These are phyloP conservation scores for Solanum microdontum DNA, from an alignment of 257 asterid genomes.

Conservation along the genomic window DNA sequence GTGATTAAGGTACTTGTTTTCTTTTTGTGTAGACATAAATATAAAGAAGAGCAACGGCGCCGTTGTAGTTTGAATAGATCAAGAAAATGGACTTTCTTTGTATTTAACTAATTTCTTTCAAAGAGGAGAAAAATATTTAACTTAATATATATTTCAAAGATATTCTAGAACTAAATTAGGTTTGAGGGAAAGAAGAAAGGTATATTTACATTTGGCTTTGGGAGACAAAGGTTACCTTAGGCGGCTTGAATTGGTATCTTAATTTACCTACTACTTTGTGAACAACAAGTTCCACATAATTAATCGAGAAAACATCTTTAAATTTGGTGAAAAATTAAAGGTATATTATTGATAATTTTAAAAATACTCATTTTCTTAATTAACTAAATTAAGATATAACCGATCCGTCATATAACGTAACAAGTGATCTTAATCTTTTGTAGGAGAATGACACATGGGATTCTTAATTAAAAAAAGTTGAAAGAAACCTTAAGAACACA, in stretches of 20 bases:
- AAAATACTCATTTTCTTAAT: rapidly evolving
- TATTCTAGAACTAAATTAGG: neutral
- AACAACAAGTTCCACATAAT: neutral
- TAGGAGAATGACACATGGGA: too few relatives aligned
- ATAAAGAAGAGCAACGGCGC: neutral
- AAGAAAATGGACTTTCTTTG: neutral
- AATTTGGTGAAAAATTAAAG: too few relatives aligned
- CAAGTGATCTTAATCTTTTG: too few relatives aligned
- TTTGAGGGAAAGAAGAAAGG: neutral
- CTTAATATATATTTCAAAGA: neutral
- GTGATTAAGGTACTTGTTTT: neutral
- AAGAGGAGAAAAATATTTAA: neutral
- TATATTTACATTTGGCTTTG: neutral
- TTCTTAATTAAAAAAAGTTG: too few relatives aligned
- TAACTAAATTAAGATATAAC: too few relatives aligned
- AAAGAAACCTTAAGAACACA: too few relatives aligned
- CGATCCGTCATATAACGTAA: too few relatives aligned
- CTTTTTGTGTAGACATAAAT: neutral
- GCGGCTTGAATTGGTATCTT: neutral
- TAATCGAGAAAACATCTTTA: neutral
- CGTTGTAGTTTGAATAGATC: slow-evolving; percentile 8
- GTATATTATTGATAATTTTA: too few relatives aligned
- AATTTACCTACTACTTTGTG: neutral
- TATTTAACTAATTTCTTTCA: neutral
- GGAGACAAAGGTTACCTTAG: neutral